Percentiles rank a stretch among this genome's conserved stretches.
phyloP scores from a whole-genome alignment of 108 stramenopile genomes.

The Stephanodiscus triporus region DNA sequence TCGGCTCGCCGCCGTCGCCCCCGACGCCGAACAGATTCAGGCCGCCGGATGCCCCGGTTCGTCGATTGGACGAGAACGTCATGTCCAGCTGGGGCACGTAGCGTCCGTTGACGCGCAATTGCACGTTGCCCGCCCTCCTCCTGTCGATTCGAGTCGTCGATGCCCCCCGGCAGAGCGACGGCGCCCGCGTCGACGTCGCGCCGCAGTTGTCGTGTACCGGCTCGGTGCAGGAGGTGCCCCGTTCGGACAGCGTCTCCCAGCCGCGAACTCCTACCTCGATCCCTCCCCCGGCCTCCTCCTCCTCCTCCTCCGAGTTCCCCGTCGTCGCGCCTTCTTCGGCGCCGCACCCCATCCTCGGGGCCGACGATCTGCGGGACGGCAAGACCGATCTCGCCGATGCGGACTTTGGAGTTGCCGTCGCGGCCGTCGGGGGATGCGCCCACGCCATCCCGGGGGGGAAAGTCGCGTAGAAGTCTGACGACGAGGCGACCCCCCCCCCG shows the following conservation, averaged over 20 bases:
- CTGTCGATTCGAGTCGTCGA: neutral
- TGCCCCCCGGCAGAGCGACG: neutral
- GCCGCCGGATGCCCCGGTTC: slow-evolving; percentile 4
- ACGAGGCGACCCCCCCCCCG: slow-evolving; percentile 27
- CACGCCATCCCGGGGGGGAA: slow-evolving; percentile 35
- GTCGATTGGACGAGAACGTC: slow-evolving; percentile 20
- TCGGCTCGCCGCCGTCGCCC: neutral
- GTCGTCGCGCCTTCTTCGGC: no score
- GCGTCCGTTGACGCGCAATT: slow-evolving; percentile 30
- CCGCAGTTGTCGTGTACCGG: no score
- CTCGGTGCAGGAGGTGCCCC: neutral
- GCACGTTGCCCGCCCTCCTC: slow-evolving; percentile 20
- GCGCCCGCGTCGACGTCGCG: neutral
- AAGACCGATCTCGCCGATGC: no score
- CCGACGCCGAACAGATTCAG: neutral
- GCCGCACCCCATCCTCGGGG: no score
- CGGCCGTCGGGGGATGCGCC: neutral
- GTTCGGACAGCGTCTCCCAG: neutral
- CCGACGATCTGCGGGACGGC: no score
- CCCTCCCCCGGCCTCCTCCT: neutral
- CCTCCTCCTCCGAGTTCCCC: neutral
- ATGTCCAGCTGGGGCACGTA: slow-evolving; percentile 38
- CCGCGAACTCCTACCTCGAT: no score
- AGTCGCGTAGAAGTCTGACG: slow-evolving; percentile 51
- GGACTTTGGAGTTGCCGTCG: no score